Evolutionary conservation across 2,329 filamentous ascomycete genomes (phyloP).

Genomic region (Cylindrodendrum hubeiense): DNA sequence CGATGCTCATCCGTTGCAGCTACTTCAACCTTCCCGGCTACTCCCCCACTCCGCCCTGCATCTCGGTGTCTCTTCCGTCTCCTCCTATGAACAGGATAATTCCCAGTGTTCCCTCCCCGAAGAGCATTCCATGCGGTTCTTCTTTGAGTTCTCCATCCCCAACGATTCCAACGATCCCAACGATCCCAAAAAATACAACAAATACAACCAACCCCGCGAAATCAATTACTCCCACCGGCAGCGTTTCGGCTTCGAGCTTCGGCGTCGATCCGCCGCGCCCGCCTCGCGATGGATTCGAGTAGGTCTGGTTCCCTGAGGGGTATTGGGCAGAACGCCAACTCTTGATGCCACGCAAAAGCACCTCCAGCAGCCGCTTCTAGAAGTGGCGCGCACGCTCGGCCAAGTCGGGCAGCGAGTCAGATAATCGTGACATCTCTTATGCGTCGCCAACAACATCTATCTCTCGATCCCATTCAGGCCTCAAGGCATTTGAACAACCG

Average conservation of each 20-base stretch:
- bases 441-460: conserved; percentile 43
- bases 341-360: conserved; percentile 46
- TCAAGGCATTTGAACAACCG: conserved; percentile 24
- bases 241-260: conserved; percentile 32
- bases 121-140: conserved; percentile 22
- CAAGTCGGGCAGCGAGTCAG: conserved; percentile 52
- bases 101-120: background rate
- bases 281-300: conserved; percentile 67
- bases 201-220: no score
- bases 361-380: conserved; percentile 51
- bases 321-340: conserved; percentile 72
- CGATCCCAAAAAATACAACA: no score
- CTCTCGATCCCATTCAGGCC: conserved; percentile 25
- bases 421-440: conserved; percentile 35
- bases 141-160: conserved; percentile 20
- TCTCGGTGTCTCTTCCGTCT: conserved; percentile 11
- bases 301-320: conserved; percentile 73
- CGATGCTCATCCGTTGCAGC: conserved; percentile 30
- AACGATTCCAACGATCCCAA: conserved; percentile 10
- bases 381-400: conserved; percentile 56
- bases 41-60: conserved; percentile 31
- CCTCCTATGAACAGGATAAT: background rate
- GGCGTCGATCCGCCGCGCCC: conserved; percentile 66
- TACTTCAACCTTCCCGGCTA: conserved; percentile 49
- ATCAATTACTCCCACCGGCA: background rate